These are phyloP conservation scores for Geotrichum phurueaensis DNA, from an alignment of 1,139 yeast species.

Conservation along the genomic window DNA sequence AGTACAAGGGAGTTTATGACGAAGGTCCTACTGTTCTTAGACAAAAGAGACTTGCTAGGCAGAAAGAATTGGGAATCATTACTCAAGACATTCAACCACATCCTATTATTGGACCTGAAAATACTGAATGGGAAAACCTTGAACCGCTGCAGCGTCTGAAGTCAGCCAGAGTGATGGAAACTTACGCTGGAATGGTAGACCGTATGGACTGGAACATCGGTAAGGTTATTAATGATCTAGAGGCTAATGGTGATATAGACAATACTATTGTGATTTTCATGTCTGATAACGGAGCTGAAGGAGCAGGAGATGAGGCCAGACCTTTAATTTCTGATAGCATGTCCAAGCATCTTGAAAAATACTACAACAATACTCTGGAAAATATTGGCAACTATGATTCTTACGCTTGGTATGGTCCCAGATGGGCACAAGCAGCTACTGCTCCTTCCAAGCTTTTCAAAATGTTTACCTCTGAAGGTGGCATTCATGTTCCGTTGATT, in stretches of 20 bases:
- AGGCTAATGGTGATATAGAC: no score
- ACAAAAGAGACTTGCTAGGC: slow-evolving; percentile 35
- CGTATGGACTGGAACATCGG: no score
- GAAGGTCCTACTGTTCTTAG: slow-evolving; percentile 46
- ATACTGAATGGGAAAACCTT: slow-evolving; percentile 42
- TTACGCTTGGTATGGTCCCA: slow-evolving; percentile 48
- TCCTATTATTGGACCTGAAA: slow-evolving; percentile 40
- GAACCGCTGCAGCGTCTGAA: no score
- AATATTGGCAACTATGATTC: slow-evolving; percentile 48
- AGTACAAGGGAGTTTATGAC: slow-evolving; percentile 47
- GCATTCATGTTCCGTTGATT: slow-evolving; percentile 50
- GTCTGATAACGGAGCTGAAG: no score
- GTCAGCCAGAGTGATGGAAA: no score
- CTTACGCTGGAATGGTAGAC: no score
- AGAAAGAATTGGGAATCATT: slow-evolving; percentile 43
- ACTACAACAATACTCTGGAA: slow-evolving; percentile 43
- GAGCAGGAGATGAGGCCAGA: no score
- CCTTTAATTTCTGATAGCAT: no score
- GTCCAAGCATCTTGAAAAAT: slow-evolving; percentile 29
- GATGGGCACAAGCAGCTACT: slow-evolving; percentile 30
- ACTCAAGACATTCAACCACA: slow-evolving; percentile 45
- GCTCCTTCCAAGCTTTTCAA: slow-evolving; percentile 51
- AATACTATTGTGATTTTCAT: no score
- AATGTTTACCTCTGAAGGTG: slow-evolving; percentile 52
- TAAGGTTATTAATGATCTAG: no score